These are phyloP conservation scores for Penicillium sclerotiorum DNA, from an alignment of 2,329 filamentous ascomycete genomes.

Conservation along the genomic window DNA sequence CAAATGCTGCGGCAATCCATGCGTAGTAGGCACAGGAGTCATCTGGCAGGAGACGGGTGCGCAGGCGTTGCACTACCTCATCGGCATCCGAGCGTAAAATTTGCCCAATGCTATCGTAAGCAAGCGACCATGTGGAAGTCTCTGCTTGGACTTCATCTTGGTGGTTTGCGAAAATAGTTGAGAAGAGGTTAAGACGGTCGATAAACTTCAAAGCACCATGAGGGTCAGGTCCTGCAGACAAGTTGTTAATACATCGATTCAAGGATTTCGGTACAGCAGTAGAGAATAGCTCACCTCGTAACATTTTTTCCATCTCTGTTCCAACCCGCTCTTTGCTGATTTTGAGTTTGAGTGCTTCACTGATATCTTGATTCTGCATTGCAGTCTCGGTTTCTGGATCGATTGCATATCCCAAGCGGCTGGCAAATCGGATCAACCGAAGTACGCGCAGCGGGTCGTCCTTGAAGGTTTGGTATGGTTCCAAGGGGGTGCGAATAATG, in stretches of 20 bases:
- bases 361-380: slow-evolving; percentile 80
- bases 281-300: slow-evolving; percentile 61
- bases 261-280: not conserved
- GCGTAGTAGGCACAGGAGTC: slow-evolving; percentile 69
- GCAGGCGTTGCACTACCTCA: slow-evolving; percentile 33
- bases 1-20: slow-evolving; percentile 75
- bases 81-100: slow-evolving; percentile 43
- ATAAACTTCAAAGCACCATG: slow-evolving; percentile 42
- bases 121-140: slow-evolving; percentile 61
- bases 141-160: slow-evolving; percentile 58
- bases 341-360: slow-evolving; percentile 77
- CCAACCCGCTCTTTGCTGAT: slow-evolving; percentile 91
- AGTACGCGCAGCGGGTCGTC: slow-evolving; percentile 90
- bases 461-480: slow-evolving; percentile 88
- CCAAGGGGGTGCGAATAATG: slow-evolving; percentile 81
- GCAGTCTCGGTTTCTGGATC: slow-evolving; percentile 67
- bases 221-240: slow-evolving; percentile 40
- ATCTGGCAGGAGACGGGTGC: slow-evolving; percentile 61
- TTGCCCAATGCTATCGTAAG: slow-evolving; percentile 65
- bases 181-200: slow-evolving; percentile 41
- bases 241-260: slow-evolving; percentile 1
- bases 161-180: slow-evolving; percentile 46
- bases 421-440: slow-evolving; percentile 86
- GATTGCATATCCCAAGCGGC: slow-evolving; percentile 77
- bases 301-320: slow-evolving; percentile 87